Evolutionary conservation across 2,329 filamentous ascomycete genomes (phyloP), one percentile per base, ranked within the genome.

Genomic region (Pseudogymnoascus sp.): DNA sequence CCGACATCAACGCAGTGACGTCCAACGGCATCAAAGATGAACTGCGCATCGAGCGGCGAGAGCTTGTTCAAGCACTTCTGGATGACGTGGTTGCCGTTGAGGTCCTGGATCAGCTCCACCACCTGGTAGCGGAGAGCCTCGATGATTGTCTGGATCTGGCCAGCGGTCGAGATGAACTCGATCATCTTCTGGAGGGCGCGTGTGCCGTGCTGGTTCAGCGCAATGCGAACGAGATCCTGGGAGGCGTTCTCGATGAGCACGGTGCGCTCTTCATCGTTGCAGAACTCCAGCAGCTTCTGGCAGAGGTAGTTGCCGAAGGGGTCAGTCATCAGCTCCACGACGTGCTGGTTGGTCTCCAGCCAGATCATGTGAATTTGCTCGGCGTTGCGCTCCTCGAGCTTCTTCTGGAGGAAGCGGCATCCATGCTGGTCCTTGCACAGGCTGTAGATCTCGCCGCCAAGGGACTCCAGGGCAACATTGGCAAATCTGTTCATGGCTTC

Each of bases 161-260:
- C 86, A 2, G 86, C 82, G 26, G 91, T 96, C 61, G 88, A 90
- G 72, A 99, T 90, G 74, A 91, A 96, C 77, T 99, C 95, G 68
- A 99, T 99, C 95, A 99, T 99, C 83, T 97, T 99, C 79, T 99
- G 95, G 64, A 99, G 79, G 67, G 95, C 95, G 62, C 95, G 87
- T 64, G 95, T 99, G 69, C 95, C 95, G 74, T 99, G 95, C 78
- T 97, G 93, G 77, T 99, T 97, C 65, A 97, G 80, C 26, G 95
- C 95, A 72, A 99, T 97, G 70, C 88, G 88, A 24, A 96, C 91
- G 81, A 99, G 90, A 67, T 93, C 87, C 62, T 87, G 83, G 16
- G 91, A 86, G 42, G 95, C 92, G 70, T 96, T 96, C 76, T 93
- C 87, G 70, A 99, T 96, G 66, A 99, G 84, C 47, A 87, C 86